Percentiles rank a stretch among this genome's conserved stretches.
These are phyloP conservation scores for Pseudocohnilembus persalinus DNA, from an alignment of 169 alveolate species.

Conservation along the genomic window DNA sequence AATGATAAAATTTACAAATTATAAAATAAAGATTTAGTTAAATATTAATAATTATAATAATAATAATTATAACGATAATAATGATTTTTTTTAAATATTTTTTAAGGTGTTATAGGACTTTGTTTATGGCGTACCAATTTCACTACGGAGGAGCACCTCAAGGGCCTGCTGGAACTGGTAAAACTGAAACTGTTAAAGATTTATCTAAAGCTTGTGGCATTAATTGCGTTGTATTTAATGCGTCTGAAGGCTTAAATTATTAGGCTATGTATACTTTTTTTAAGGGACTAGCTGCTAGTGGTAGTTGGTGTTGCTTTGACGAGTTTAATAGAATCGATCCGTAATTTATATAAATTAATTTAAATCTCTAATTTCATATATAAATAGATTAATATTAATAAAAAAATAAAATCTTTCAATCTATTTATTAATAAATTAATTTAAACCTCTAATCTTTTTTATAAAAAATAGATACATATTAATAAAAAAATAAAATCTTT, in stretches of 20 bases:
- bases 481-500: no score
- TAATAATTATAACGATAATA: no score
- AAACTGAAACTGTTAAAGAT: conserved; percentile 88
- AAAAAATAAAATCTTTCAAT: no score
- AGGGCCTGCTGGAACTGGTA: conserved; percentile 90
- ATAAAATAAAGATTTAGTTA: no score
- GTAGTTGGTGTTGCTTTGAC: conserved; percentile 90
- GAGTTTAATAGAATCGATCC: conserved; percentile 89
- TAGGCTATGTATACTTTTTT: conserved; percentile 19
- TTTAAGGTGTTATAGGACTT: conserved; percentile 78
- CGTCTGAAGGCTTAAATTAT: conserved; percentile 81
- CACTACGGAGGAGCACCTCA: conserved; percentile 82
- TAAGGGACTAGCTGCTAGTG: conserved; percentile 36
- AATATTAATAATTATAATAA: no score
- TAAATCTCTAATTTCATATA: no score
- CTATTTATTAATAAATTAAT: no score
- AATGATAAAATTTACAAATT: no score
- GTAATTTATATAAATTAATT: neutral
- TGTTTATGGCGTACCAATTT: conserved; percentile 73
- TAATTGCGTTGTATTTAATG: conserved; percentile 81
- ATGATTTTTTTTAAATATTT: no score
- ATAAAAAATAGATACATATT: no score
- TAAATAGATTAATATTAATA: no score
- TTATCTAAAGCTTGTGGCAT: conserved; percentile 81
- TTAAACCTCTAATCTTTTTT: no score